Conservation (phyloP, 1,139 yeast species). For the Candida freyschussii region DNA sequence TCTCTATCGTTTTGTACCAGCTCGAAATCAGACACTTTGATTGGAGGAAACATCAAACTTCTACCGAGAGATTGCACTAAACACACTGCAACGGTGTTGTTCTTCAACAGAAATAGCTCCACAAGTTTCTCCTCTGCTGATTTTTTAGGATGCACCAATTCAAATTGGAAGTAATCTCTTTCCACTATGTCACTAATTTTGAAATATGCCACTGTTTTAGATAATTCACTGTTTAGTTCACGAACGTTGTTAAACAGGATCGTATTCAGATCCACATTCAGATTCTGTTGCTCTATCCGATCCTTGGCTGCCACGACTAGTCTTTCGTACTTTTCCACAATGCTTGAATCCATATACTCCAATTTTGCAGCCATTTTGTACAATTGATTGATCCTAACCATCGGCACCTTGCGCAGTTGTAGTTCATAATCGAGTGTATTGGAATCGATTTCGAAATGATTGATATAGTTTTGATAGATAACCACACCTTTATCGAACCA, state of each 20-base stretch:
- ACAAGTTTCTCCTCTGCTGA: constrained; percentile 15
- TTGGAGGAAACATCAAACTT: constrained; percentile 33
- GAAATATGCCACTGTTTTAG: constrained; percentile 24
- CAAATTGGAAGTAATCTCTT: constrained; percentile 31
- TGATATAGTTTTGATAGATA: constrained; percentile 29
- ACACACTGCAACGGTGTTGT: constrained; percentile 26
- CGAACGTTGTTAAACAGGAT: constrained; percentile 28
- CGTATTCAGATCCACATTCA: constrained; percentile 22
- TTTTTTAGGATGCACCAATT: constrained; percentile 24
- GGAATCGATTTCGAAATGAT: constrained; percentile 28
- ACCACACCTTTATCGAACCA: constrained; percentile 19
- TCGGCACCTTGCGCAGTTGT: constrained; percentile 35
- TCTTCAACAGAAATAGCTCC: constrained; percentile 19
- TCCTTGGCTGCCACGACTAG: constrained; percentile 18
- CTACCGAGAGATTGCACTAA: constrained; percentile 27
- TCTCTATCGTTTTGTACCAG: constrained; percentile 17
- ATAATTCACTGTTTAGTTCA: constrained; percentile 24
- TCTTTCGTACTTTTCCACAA: constrained; percentile 4
- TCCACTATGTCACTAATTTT: constrained; percentile 26
- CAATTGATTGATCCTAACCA: constrained; percentile 34
- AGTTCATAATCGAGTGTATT: constrained; percentile 33
- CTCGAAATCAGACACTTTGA: constrained; percentile 26
- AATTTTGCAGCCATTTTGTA: constrained; percentile 25
- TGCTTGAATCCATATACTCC: constrained; percentile 3
- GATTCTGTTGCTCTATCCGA: constrained; percentile 21